phyloP scores from a whole-genome alignment of 2,329 filamentous ascomycete genomes.

The Uncinocarpus reesii region DNA sequence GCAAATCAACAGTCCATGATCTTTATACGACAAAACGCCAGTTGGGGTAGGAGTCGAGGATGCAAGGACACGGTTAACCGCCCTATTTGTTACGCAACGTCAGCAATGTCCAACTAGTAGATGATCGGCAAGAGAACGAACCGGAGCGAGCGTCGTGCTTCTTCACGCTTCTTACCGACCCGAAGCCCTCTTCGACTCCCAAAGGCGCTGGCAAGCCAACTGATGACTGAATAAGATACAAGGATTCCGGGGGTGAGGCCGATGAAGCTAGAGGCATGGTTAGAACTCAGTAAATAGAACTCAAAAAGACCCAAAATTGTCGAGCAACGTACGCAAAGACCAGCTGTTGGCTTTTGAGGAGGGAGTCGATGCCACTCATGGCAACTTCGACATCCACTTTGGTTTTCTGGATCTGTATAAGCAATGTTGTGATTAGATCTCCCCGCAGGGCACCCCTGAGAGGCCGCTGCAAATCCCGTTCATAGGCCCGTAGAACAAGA shows the following conservation, averaged over 20 bases:
- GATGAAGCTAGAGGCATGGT: slow-evolving; percentile 54
- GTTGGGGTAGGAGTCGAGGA: slow-evolving; percentile 59
- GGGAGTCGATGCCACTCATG: slow-evolving; percentile 85
- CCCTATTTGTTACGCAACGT: slow-evolving; percentile 34
- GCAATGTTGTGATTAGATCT: slow-evolving; percentile 75
- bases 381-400: slow-evolving; percentile 97
- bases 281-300: neutral
- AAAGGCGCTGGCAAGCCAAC: slow-evolving; percentile 61
- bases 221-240: slow-evolving; percentile 62
- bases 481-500: slow-evolving; percentile 80
- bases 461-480: slow-evolving; percentile 73
- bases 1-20: slow-evolving; percentile 80
- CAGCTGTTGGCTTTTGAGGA: slow-evolving; percentile 91
- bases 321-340: slow-evolving; percentile 57
- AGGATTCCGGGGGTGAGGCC: slow-evolving; percentile 88
- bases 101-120: neutral
- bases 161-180: slow-evolving; percentile 54
- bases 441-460: slow-evolving; percentile 73
- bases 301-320: neutral
- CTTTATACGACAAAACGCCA: slow-evolving; percentile 75
- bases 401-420: slow-evolving; percentile 97
- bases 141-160: slow-evolving; percentile 67
- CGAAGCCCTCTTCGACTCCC: slow-evolving; percentile 60
- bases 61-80: slow-evolving; percentile 72
- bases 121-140: slow-evolving; percentile 22